Evolutionary conservation across 163 green algal species (phyloP), one percentile per base, ranked within the genome.

Genomic region (Chlamydomonas reinhardtii): DNA sequence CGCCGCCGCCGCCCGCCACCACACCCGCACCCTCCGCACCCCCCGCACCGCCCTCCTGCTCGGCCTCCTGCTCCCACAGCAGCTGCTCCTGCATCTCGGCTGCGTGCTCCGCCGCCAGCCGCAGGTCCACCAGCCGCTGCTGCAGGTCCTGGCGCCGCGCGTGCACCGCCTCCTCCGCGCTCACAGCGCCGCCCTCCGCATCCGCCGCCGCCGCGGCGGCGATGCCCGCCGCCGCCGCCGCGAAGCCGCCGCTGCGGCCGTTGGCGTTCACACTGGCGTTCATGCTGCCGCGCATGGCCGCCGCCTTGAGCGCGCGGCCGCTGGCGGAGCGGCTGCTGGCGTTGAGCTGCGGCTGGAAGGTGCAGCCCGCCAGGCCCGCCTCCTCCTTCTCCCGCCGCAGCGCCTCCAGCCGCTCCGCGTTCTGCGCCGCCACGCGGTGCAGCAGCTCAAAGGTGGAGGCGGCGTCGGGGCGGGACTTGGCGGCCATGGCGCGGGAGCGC

Each of bases 271-370:
- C 65, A 8, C 43, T 61, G 76, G n/a, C 64, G 64, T 69, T 68
- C 54, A 32, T 5, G 29, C 75, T 83, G 37, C 64, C 9, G 64
- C 11, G 16, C 76, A n/a, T 35, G 64, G 48, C 48, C 48, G 62
- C 62, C 25, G 39, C 31, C 31, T 52, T 71, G 66, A 85, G 70
- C 20, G 35, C 70, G 70, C 70, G 66, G 66, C 66, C 66, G 31
- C 31, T 31, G 9, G 37, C 66, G 66, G 14, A 1, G 29, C 66
- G 37, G 66, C 16, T 71, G 70, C 65, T 81, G 71, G 59, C 27
- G 72, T 93, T 93, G 66, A 97, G 94, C 62, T 81, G 87, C 9
- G 94, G 93, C 54, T 73, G 78, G 82, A 97, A 97, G 71, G 93
- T 97, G 91, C 93, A 96, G 25, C 90, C 86, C 52, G 48, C 61